Evolutionary conservation across 768 basidiomycete genomes (phyloP), one percentile per base, ranked within the genome.

Genomic region (Sarcodon sp.): DNA sequence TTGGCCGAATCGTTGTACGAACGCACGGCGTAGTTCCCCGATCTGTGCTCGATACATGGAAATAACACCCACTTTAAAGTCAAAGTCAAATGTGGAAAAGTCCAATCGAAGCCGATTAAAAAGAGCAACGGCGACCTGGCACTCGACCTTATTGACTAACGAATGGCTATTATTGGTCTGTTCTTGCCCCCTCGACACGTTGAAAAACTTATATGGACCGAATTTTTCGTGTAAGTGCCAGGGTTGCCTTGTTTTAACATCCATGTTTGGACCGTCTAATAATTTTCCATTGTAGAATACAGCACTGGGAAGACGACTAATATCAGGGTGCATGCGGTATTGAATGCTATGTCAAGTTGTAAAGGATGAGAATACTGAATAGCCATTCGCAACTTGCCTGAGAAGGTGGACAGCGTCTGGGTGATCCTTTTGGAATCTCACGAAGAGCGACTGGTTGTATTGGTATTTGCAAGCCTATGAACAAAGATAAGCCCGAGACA

Each of bases 251-350:
- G 94, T 97, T 62, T 90, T 89, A 37, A 57, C 54, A 8, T 70
- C 83, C 93, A 99, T 97, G 44, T 75, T 75, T 3, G 90, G 91
- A 1, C 96, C 96, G 61, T 99, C 90, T 39, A 75, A 66, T 8
- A 99, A 68, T 34, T 75, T 71, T 6, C 80, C 79, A 47, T 80
- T 67, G 60, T 99, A 99, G 66, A 99, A 99, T 1, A 91, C 64
- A 43, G 71, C 72, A 50, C 92, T 96, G 0, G 96, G 96, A 13
- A 99, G 74, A 45, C 70, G 70, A 52, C 91, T 94, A 59, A 98
- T 97, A 46, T 88, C 82, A 1, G 94, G 94, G 60, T 99, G 93
- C 96, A 99, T 99, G 54, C 96, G 93, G 61, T 99, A 99, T 66
- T 99, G 96, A 37, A 99, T 98, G 55, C 94, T 97, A 35, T 45